phyloP scores from a whole-genome alignment of 2,329 filamentous ascomycete genomes.

The Fusarium sp. region DNA sequence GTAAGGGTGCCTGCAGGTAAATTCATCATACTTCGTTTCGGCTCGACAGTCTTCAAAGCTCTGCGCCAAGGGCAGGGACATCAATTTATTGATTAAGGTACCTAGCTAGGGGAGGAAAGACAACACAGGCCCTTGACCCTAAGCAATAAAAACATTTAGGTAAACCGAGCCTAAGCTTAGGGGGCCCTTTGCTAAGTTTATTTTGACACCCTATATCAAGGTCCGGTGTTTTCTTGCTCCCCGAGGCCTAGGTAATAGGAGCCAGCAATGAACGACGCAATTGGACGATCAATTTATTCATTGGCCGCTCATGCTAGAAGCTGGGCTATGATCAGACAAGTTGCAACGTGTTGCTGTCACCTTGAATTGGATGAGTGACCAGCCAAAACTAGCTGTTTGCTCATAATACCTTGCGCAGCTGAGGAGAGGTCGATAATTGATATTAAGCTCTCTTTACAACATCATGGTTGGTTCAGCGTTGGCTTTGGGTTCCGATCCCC shows the following conservation, averaged over 20 bases:
- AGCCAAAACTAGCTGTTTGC: conserved; percentile 2
- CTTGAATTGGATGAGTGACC: conserved; percentile 1
- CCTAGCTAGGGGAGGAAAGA: too few relatives aligned
- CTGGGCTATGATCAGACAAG: not conserved
- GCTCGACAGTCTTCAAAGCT: not conserved
- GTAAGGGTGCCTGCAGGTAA: not conserved
- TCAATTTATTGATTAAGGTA: not conserved
- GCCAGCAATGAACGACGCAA: not conserved
- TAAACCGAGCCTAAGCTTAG: too few relatives aligned
- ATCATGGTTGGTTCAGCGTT: conserved; percentile 23
- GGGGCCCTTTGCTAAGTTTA: too few relatives aligned
- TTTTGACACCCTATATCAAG: too few relatives aligned
- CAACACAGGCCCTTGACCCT: too few relatives aligned
- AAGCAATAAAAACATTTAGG: too few relatives aligned
- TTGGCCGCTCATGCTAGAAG: not conserved
- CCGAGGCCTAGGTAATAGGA: not conserved
- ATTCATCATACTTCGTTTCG: not conserved
- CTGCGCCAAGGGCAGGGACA: too few relatives aligned
- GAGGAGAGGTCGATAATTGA: conserved; percentile 7
- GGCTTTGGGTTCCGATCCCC: conserved; percentile 4
- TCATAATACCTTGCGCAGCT: conserved; percentile 22
- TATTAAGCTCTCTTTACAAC: not conserved
- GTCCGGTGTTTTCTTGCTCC: too few relatives aligned
- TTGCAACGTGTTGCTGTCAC: not conserved
- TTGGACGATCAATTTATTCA: not conserved